Base-by-base conservation (phyloP, 2,329 filamentous ascomycete species). In the Waltergamsia citrina region DNA sequence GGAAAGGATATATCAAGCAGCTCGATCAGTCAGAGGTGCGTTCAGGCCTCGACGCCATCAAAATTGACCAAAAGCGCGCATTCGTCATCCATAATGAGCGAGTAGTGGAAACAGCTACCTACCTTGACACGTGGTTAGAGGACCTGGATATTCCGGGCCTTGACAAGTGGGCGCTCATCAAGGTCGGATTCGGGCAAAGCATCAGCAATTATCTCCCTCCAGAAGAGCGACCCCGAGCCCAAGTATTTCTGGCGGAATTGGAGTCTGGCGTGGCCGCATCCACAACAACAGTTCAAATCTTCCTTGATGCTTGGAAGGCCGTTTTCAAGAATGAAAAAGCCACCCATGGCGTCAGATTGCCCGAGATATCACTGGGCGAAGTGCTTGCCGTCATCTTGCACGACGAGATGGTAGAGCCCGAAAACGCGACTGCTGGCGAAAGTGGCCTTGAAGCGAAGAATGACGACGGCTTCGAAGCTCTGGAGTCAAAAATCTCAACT, bases 1-100 rank as follows among this genome's bases (percentile, higher is more conserved):
- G 75, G 44, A 65, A 67, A 37, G 51, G 62, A 14, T 77, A 71
- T 71, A 60, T 77, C 10, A 62, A 69, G 41, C 69, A 75, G 42
- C 52, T 78, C 9, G 68, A 74, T 41, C 65, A 64, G 22, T 71
- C 74, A 53, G 71, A 77, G 38, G 63, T 62, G 38, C 68, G 69
- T 31, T 74, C 69, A 4, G 71, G 72, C 1, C 75, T 76, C 43
- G 68, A 68, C 37, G 65, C 69, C 10, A 56, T 72, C 37, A 70
- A 63, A 32, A 60, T 68, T 20, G 60, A 64, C 30, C 62, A 73
- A 37, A 74, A 73, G 41, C 57, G 65, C 16, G 51, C 54, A 10
- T 59, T 67, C 34, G 68, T 67, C 4, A 60, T 65, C 14, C 61
- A 64, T 32, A 60, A 69, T 31, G 71, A 76, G 48, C 63, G 63